Evolutionary conservation across 768 basidiomycete genomes (phyloP), one percentile per base, ranked within the genome.

Genomic region (Phanerodontia chrysosporium): DNA sequence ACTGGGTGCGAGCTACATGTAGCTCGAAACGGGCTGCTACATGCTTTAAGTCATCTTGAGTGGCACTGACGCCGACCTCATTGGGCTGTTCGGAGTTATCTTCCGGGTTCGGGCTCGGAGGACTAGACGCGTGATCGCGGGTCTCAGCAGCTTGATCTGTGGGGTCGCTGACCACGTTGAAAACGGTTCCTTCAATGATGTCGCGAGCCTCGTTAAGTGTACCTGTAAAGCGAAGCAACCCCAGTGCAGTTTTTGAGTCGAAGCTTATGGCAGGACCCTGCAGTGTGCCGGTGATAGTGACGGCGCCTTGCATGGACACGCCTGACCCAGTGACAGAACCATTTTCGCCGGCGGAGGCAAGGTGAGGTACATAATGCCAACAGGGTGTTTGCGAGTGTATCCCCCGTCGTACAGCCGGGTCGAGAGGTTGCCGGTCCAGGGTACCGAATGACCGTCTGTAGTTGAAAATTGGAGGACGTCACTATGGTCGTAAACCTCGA

Each of bases 401-500:
- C 10, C 42, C 5, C 25, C 52, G 39, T 53, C 52, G 52, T 42
- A 39, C n/a, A 42, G 52, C 36, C 42, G 39, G 16, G 35, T 14
- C 3, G 24, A 30, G 12, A 21, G 13, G 22, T 21, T 1, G 8
- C 52, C 52, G 24, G 10, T 53, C 52, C 52, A 53, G 16, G 36
- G n/a, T n/a, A n/a, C n/a, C n/a, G n/a, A n/a, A n/a, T n/a, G n/a
- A n/a, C n/a, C n/a, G n/a, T n/a, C n/a, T n/a, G n/a, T 42, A 3
- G 35, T 10, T 7, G n/a, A n/a, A n/a, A 13, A 27, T 1, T 8
- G 3, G 1, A 42, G n/a, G 13, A 36, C 52, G 7, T n/a, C n/a
- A n/a, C n/a, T n/a, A 8, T 53, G 36, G 21, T 53, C 52, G 39
- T 53, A 53, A 10, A 53, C 22, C 36, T 53, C 52, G 10, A 53